phyloP scores from a whole-genome alignment of 257 asterid genomes.

The Anisodus tanguticus region DNA sequence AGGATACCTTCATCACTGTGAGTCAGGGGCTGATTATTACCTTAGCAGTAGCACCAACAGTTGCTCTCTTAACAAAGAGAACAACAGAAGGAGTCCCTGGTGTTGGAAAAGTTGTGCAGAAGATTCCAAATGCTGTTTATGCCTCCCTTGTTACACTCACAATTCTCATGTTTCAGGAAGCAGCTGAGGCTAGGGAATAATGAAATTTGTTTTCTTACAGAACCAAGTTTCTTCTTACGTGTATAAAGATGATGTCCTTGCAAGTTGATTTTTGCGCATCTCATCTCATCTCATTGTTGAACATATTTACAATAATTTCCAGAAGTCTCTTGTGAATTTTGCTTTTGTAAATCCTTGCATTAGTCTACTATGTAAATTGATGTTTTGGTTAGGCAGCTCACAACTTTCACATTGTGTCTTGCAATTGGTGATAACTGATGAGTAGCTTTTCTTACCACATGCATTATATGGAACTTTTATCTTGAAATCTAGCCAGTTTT shows the following conservation, averaged over 20 bases:
- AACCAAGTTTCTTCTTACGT: background rate
- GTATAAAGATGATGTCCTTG: background rate
- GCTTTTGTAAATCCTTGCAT: background rate
- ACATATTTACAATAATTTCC: background rate
- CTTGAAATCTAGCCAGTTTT: no score
- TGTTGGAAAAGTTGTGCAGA: slow-evolving; percentile 80
- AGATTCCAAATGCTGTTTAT: slow-evolving; percentile 72
- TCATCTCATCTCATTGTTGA: slow-evolving; percentile 10
- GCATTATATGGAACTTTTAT: no score
- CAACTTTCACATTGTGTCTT: background rate
- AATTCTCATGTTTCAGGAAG: slow-evolving; percentile 69
- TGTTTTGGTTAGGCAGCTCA: background rate
- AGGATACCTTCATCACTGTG: slow-evolving; percentile 67
- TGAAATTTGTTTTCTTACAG: background rate
- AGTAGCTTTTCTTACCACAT: no score
- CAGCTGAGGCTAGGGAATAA: slow-evolving; percentile 44
- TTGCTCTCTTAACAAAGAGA: slow-evolving; percentile 79
- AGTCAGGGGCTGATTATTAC: slow-evolving; percentile 77
- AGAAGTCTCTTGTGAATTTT: background rate
- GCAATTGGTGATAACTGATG: no score
- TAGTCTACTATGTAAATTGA: background rate
- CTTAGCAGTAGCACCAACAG: slow-evolving; percentile 82
- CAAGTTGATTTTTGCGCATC: background rate
- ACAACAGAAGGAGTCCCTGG: slow-evolving; percentile 82
- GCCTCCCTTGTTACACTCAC: slow-evolving; percentile 82